phyloP scores from a whole-genome alignment of 352 stramenopile species.

The Globisporangium lucens region DNA sequence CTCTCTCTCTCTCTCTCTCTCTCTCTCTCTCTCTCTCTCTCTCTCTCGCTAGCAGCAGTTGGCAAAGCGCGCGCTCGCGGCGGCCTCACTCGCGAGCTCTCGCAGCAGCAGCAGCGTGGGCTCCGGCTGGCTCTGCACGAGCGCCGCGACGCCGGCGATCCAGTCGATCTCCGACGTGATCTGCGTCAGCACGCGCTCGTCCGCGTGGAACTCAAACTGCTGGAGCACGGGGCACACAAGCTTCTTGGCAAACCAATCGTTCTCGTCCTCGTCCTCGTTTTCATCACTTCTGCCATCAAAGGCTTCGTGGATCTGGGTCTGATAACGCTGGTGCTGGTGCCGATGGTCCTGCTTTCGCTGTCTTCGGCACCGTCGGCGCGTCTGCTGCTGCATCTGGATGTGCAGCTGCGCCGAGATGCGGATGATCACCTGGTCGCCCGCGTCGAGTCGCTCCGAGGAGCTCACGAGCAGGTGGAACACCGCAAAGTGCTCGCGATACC shows the following conservation, averaged over 20 bases:
- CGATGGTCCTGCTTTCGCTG: slow-evolving; percentile 3
- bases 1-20: too few species aligned
- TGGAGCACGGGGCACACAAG: slow-evolving; percentile 36
- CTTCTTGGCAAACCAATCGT: not conserved
- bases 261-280: not conserved
- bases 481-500: slow-evolving; percentile 42
- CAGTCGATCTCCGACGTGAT: slow-evolving; percentile 54
- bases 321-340: not conserved
- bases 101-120: slow-evolving; percentile 25
- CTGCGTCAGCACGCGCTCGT: slow-evolving; percentile 23
- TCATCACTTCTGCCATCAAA: too few species aligned
- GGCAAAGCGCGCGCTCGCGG: not conserved
- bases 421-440: slow-evolving; percentile 35
- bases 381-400: slow-evolving; percentile 14
- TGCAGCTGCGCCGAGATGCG: slow-evolving; percentile 25
- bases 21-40: too few species aligned
- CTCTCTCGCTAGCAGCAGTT: too few species aligned
- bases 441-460: slow-evolving; percentile 30
- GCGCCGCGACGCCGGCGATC: slow-evolving; percentile 21
- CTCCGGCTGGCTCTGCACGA: slow-evolving; percentile 22
- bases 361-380: too few species aligned
- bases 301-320: not conserved
- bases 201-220: slow-evolving; percentile 41
- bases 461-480: slow-evolving; percentile 33
- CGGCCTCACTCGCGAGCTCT: not conserved